phyloP scores from a whole-genome alignment of 106 monocot species.

The Platanthera zijinensis region DNA sequence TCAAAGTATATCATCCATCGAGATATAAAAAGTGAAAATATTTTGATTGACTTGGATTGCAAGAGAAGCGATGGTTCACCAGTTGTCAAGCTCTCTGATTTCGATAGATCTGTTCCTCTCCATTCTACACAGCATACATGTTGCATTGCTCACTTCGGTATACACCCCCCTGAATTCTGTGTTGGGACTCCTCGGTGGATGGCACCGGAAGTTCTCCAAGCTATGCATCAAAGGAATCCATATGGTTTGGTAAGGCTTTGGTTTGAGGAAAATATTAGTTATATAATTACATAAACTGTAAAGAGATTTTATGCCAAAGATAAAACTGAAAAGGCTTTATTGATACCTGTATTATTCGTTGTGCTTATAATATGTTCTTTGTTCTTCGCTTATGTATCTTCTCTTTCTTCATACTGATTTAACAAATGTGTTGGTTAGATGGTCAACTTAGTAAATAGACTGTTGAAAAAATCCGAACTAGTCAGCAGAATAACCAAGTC shows the following conservation, averaged over 20 bases:
- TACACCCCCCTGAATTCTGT: constrained; percentile 81
- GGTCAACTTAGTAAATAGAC: too few relatives aligned
- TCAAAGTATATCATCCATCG: constrained; percentile 88
- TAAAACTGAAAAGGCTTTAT: not conserved
- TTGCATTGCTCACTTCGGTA: constrained; percentile 79
- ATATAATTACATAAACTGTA: not conserved
- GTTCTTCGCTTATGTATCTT: too few relatives aligned
- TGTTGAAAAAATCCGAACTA: too few relatives aligned
- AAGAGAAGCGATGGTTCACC: constrained; percentile 50
- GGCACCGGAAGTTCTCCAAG: constrained; percentile 84
- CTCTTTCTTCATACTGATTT: too few relatives aligned
- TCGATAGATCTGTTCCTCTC: constrained; percentile 87
- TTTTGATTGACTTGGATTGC: constrained; percentile 72
- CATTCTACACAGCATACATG: constrained; percentile 64
- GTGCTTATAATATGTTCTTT: too few relatives aligned
- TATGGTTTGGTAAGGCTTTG: constrained; percentile 72
- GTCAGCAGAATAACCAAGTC: too few relatives aligned
- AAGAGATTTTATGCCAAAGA: too few relatives aligned
- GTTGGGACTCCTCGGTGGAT: constrained; percentile 98
- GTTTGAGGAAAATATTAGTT: not conserved
- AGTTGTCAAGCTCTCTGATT: constrained; percentile 88
- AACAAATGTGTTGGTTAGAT: too few relatives aligned
- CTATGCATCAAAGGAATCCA: constrained; percentile 57
- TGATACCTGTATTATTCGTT: not conserved
- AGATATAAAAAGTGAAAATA: constrained; percentile 93